A percentile compares a stretch with the other conserved stretches of the same genome.
Evolutionary conservation across 306 rosid genomes (phyloP).

Genomic region (Albizia julibrissin): DNA sequence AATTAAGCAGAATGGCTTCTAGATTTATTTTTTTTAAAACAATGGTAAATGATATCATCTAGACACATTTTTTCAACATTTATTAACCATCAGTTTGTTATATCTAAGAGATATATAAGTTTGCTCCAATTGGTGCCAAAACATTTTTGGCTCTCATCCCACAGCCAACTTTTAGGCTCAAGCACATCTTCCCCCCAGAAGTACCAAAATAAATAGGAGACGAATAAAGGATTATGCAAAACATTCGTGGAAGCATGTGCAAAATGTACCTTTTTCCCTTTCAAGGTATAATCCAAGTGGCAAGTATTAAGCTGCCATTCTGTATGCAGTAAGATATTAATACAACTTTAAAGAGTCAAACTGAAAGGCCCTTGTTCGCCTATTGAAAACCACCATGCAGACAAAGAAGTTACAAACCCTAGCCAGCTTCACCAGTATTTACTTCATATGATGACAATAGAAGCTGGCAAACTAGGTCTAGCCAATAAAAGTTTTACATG

Average conservation of each 20-base stretch:
- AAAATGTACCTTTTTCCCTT: not conserved
- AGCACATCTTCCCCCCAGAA: not conserved
- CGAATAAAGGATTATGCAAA: no score
- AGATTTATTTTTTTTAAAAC: no score
- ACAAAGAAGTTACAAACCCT: slow-evolving; percentile 1
- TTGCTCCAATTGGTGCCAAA: not conserved
- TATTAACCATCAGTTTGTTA: not conserved
- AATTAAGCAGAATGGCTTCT: not conserved
- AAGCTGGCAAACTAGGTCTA: slow-evolving; percentile 8
- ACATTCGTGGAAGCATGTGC: not conserved
- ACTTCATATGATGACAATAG: slow-evolving; percentile 7
- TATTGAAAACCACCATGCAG: not conserved
- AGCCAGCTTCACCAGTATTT: slow-evolving; percentile 17
- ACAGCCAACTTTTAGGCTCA: not conserved
- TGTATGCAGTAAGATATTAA: not conserved
- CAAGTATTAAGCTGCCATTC: not conserved
- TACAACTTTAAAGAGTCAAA: not conserved
- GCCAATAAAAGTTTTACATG: not conserved
- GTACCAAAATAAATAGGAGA: no score
- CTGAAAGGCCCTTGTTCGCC: not conserved
- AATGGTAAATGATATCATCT: not conserved
- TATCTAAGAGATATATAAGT: no score
- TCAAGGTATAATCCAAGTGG: not conserved
- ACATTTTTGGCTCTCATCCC: not conserved
- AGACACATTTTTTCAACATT: not conserved